phyloP scores from a whole-genome alignment of 2,329 filamentous ascomycete species.

The Aureobasidium leucospermi region DNA sequence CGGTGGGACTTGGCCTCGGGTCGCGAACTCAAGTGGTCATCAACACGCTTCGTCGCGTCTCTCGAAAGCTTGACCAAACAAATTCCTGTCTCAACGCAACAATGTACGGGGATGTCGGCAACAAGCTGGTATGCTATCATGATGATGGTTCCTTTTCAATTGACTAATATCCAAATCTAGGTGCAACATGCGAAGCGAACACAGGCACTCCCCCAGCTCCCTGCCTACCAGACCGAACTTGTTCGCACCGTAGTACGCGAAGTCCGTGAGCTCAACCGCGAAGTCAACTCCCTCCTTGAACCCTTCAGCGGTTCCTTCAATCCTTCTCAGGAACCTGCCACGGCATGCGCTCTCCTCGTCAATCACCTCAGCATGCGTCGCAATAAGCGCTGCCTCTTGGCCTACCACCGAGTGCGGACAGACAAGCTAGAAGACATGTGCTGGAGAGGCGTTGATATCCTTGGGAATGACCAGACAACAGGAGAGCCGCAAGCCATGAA shows the following conservation, averaged over 20 bases:
- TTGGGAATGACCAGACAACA: slow-evolving; percentile 54
- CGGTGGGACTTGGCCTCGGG: not conserved
- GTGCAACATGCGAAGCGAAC: slow-evolving; percentile 95
- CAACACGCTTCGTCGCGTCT: slow-evolving; percentile 11
- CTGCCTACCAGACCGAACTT: slow-evolving; percentile 85
- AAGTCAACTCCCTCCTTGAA: slow-evolving; percentile 70
- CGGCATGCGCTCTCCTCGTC: slow-evolving; percentile 81
- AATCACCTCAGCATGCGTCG: slow-evolving; percentile 92
- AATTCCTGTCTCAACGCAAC: not conserved
- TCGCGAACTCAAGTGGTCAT: not conserved
- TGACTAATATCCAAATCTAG: slow-evolving; percentile 36
- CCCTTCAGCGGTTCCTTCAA: slow-evolving; percentile 78
- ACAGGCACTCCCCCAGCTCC: slow-evolving; percentile 75
- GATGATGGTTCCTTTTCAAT: slow-evolving; percentile 13
- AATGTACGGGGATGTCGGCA: slow-evolving; percentile 85
- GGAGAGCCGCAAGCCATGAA: slow-evolving; percentile 28
- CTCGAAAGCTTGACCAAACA: not conserved
- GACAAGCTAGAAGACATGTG: slow-evolving; percentile 91
- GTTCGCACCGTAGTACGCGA: slow-evolving; percentile 83
- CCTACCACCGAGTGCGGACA: slow-evolving; percentile 83
- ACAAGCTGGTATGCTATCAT: slow-evolving; percentile 61
- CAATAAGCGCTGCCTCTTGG: slow-evolving; percentile 90
- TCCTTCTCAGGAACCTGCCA: slow-evolving; percentile 71
- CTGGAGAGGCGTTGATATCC: slow-evolving; percentile 80
- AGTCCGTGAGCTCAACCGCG: slow-evolving; percentile 85